A percentile compares a stretch with the other conserved stretches of the same genome.
Evolutionary conservation across 1,139 yeast species (phyloP).

Genomic region (Lodderomyces metapsilosis): DNA sequence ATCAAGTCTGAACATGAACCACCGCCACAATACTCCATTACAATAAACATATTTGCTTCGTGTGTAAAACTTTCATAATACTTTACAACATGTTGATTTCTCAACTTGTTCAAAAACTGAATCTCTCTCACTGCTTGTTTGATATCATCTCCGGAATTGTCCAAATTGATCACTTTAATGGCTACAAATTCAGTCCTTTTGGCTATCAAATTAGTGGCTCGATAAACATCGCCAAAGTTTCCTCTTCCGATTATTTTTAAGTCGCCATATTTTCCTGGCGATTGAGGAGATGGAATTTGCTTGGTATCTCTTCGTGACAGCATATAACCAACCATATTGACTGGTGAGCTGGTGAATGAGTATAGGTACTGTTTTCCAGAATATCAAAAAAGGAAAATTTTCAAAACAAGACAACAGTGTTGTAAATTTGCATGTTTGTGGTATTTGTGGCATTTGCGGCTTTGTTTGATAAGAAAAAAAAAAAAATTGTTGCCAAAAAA

Average conservation of each 20-base stretch:
- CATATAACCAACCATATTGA: slow-evolving; percentile 2
- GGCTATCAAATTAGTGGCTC: slow-evolving; percentile 40
- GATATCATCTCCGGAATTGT: slow-evolving; percentile 71
- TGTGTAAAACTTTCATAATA: slow-evolving; percentile 63
- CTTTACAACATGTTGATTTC: slow-evolving; percentile 61
- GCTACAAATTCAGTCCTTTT: slow-evolving; percentile 41
- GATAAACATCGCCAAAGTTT: slow-evolving; percentile 83
- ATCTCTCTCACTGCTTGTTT: slow-evolving; percentile 67
- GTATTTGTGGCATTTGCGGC: neutral
- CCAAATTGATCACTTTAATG: slow-evolving; percentile 74
- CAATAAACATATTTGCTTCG: slow-evolving; percentile 75
- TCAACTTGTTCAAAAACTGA: slow-evolving; percentile 62
- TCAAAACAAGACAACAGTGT: neutral
- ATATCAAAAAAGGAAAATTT: neutral
- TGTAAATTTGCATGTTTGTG: neutral
- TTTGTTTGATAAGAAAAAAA: neutral
- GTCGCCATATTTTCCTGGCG: slow-evolving; percentile 31
- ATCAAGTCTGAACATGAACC: slow-evolving; percentile 83
- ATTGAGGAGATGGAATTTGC: slow-evolving; percentile 5
- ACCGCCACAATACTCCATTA: slow-evolving; percentile 92
- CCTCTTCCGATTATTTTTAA: slow-evolving; percentile 75
- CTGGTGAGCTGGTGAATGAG: neutral
- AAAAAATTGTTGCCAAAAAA: slow-evolving; percentile 1
- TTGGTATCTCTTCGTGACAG: neutral
- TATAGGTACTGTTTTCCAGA: neutral